Conservation (phyloP, 768 basidiomycete genomes). For the Coprinopsis marcescibilis region DNA sequence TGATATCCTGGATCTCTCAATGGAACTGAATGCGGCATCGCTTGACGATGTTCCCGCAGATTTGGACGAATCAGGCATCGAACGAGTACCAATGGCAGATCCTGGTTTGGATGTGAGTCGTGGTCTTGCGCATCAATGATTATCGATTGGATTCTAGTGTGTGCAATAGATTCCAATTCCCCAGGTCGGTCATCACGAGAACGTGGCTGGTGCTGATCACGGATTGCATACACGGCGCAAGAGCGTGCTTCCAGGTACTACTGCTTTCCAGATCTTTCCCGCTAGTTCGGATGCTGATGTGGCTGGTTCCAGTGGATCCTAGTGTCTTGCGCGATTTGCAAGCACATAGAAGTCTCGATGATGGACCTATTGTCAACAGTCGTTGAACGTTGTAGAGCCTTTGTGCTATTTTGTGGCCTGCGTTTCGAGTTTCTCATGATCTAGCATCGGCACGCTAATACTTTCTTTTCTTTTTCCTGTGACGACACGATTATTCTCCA, state of each 20-base stretch:
- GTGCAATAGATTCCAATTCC: conserved; percentile 56
- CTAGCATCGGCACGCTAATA: conserved; percentile 9
- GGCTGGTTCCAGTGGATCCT: conserved; percentile 62
- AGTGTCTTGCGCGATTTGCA: conserved; percentile 84
- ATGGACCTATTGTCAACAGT: conserved; percentile 23
- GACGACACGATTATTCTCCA: conserved; percentile 10
- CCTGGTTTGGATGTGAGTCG: conserved; percentile 76
- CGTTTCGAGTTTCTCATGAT: too few species aligned
- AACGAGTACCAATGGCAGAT: conserved; percentile 89
- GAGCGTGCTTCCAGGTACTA: conserved; percentile 85
- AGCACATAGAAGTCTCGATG: conserved; percentile 79
- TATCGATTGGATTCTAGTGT: background rate
- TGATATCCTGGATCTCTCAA: conserved; percentile 82
- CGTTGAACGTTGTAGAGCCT: background rate
- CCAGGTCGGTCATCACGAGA: conserved; percentile 51
- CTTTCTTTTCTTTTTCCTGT: conserved; percentile 11
- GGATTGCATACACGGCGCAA: conserved; percentile 89
- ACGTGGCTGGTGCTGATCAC: conserved; percentile 21
- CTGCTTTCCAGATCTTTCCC: conserved; percentile 12
- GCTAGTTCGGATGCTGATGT: conserved; percentile 14
- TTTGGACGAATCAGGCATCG: conserved; percentile 76
- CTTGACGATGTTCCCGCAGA: conserved; percentile 70
- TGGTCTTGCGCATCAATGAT: conserved; percentile 5
- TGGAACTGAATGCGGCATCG: conserved; percentile 82
- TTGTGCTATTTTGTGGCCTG: conserved; percentile 13